These are phyloP conservation scores for Dryadomyces quercus-mongolicae DNA, from an alignment of 2,329 filamentous ascomycete species.

Conservation along the genomic window DNA sequence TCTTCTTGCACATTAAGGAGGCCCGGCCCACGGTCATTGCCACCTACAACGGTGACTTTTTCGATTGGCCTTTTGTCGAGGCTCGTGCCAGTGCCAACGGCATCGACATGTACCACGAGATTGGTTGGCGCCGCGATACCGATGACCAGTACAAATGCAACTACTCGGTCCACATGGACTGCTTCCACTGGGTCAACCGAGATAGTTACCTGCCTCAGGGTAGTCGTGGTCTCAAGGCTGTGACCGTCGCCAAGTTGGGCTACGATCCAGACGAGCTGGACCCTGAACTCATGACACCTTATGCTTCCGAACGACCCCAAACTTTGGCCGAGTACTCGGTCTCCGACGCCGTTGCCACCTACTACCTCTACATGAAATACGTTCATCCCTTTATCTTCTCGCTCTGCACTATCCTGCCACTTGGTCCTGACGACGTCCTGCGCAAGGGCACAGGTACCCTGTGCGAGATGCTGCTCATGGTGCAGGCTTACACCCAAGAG, in stretches of 20 bases:
- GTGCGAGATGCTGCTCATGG: slow-evolving; percentile 99
- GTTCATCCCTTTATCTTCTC: slow-evolving; percentile 99
- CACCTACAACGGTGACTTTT: slow-evolving; percentile 99
- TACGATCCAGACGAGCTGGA: slow-evolving; percentile 98
- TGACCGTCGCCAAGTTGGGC: slow-evolving; percentile 93
- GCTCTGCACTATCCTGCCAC: slow-evolving; percentile 86
- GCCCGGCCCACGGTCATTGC: slow-evolving; percentile 91
- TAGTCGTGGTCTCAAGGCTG: slow-evolving; percentile 91
- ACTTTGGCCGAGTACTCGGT: slow-evolving; percentile 96
- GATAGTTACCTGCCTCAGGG: slow-evolving; percentile 96
- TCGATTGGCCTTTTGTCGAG: slow-evolving; percentile 99
- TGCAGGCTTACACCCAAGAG: slow-evolving; percentile 83
- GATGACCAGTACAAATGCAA: slow-evolving; percentile 96
- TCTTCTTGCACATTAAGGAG: slow-evolving; percentile 93
- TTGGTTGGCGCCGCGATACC: slow-evolving; percentile 87
- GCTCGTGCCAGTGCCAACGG: slow-evolving; percentile 84
- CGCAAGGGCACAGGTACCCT: slow-evolving; percentile 94
- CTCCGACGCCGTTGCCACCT: slow-evolving; percentile 95
- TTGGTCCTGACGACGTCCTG: slow-evolving; percentile 84
- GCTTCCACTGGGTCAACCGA: slow-evolving; percentile 97
- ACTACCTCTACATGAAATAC: slow-evolving; percentile 99
- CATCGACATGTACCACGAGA: slow-evolving; percentile 98
- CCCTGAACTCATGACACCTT: slow-evolving; percentile 91
- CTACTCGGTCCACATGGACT: slow-evolving; percentile 97
- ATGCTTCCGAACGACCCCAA: slow-evolving; percentile 81